Conservation (phyloP, 495 filamentous ascomycete species). For the Penicillium chermesinum region DNA sequence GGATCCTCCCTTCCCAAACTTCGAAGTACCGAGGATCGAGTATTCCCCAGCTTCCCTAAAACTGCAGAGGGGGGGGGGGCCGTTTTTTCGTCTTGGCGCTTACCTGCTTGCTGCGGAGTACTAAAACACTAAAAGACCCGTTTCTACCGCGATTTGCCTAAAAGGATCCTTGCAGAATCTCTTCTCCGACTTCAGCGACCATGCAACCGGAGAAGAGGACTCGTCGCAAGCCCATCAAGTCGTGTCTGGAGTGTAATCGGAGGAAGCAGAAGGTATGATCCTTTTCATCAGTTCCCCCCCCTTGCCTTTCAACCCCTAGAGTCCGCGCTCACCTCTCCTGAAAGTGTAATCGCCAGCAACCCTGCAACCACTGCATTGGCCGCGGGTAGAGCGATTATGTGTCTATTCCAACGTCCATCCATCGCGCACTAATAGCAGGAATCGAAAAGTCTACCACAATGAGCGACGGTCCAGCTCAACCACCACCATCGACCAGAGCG, state of each 20-base stretch:
- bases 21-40: not conserved
- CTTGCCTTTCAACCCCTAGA: not conserved
- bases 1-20: not conserved
- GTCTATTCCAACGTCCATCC: slow-evolving; percentile 8
- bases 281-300: too few relatives aligned
- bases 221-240: slow-evolving; percentile 17
- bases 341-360: slow-evolving; percentile 17
- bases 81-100: slow-evolving; percentile 4
- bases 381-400: slow-evolving; percentile 15
- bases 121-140: slow-evolving; percentile 6
- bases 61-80: not conserved
- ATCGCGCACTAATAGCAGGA: slow-evolving; percentile 1
- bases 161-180: not conserved
- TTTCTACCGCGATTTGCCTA: not conserved
- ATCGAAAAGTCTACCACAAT: not conserved
- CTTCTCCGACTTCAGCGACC: not conserved
- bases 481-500: not conserved
- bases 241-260: slow-evolving; percentile 20
- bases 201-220: slow-evolving; percentile 10
- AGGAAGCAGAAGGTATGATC: slow-evolving; percentile 16
- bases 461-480: slow-evolving; percentile 3
- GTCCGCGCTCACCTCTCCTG: not conserved
- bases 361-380: slow-evolving; percentile 18
- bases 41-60: not conserved
- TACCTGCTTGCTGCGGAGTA: too few relatives aligned